Conservation (phyloP, 1,284 basidiomycete genomes). For the Pseudozyma sp. region DNA sequence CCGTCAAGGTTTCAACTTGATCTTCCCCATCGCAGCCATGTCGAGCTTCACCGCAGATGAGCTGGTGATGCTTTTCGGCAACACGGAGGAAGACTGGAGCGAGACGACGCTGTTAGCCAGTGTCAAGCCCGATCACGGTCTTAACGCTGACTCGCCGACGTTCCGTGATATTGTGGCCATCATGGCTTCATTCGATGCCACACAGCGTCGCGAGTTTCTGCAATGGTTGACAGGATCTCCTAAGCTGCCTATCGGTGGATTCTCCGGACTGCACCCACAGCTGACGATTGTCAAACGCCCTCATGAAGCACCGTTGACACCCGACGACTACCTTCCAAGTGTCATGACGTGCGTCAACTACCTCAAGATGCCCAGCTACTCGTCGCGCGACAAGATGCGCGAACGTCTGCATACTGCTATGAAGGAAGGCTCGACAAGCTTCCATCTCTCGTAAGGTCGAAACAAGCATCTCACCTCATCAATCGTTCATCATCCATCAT, state of each 20-base stretch:
- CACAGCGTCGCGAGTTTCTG: conserved; percentile 85
- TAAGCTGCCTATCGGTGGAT: conserved; percentile 82
- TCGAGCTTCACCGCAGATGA: conserved; percentile 94
- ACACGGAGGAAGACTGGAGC: conserved; percentile 79
- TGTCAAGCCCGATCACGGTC: conserved; percentile 97
- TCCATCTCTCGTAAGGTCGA: conserved; percentile 63
- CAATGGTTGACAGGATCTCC: conserved; percentile 96
- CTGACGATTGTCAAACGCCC: conserved; percentile 97
- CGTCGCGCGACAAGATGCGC: conserved; percentile 61
- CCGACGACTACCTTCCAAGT: conserved; percentile 94
- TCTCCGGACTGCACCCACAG: conserved; percentile 91
- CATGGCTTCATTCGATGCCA: conserved; percentile 82
- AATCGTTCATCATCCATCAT: not conserved
- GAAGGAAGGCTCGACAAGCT: conserved; percentile 64
- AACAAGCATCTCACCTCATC: not conserved
- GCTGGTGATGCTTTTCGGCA: conserved; percentile 91
- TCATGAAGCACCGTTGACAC: conserved; percentile 80
- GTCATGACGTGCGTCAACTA: conserved; percentile 98
- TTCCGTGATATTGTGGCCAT: conserved; percentile 88
- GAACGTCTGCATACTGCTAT: conserved; percentile 61
- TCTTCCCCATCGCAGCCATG: conserved; percentile 90
- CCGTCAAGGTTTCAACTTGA: conserved; percentile 73
- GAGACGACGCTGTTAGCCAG: conserved; percentile 83
- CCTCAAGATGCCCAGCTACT: conserved; percentile 67
- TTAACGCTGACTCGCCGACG: conserved; percentile 90